phyloP scores from a whole-genome alignment of 2,329 filamentous ascomycete species.

The Ophiosphaerella korrae region DNA sequence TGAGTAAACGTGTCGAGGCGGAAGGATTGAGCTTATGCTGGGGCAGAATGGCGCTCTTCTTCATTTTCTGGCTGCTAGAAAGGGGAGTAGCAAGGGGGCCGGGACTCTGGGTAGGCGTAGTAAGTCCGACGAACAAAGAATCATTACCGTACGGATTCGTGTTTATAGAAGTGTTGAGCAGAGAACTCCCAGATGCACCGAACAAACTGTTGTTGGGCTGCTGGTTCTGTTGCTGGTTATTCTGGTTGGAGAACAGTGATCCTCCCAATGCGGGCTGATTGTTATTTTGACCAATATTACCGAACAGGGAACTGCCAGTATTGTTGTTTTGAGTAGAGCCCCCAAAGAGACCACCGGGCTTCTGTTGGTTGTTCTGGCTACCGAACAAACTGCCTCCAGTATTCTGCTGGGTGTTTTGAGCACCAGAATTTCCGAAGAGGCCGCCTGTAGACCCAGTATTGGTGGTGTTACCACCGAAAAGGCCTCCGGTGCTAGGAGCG shows the following conservation, averaged over 20 bases:
- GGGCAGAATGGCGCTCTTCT: conserved; percentile 79
- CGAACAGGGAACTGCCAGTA: conserved; percentile 56
- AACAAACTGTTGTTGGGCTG: conserved; percentile 54
- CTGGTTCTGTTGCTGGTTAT: conserved; percentile 51
- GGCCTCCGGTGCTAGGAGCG: conserved; percentile 19
- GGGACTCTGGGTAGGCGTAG: conserved; percentile 69
- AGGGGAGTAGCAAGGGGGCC: conserved; percentile 92
- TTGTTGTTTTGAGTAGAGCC: conserved; percentile 43
- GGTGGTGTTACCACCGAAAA: conserved; percentile 36
- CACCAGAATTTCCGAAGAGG: conserved; percentile 41
- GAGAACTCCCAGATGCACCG: conserved; percentile 56
- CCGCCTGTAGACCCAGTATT: conserved; percentile 31
- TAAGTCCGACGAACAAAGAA: conserved; percentile 79
- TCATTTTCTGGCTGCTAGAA: conserved; percentile 74
- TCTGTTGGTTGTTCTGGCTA: conserved; percentile 48
- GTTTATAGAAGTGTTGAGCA: conserved; percentile 59
- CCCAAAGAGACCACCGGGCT: conserved; percentile 51
- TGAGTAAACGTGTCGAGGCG: conserved; percentile 78
- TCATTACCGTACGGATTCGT: conserved; percentile 91
- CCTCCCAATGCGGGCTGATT: conserved; percentile 43
- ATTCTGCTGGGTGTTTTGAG: conserved; percentile 39
- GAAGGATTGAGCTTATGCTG: conserved; percentile 86
- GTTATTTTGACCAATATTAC: conserved; percentile 47
- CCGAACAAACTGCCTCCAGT: conserved; percentile 46
- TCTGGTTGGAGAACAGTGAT: conserved; percentile 52